Evolutionary conservation across 1,284 basidiomycete species (phyloP), one percentile per base, ranked within the genome.

Genomic region (Ceratorhiza oryzae-sativae): DNA sequence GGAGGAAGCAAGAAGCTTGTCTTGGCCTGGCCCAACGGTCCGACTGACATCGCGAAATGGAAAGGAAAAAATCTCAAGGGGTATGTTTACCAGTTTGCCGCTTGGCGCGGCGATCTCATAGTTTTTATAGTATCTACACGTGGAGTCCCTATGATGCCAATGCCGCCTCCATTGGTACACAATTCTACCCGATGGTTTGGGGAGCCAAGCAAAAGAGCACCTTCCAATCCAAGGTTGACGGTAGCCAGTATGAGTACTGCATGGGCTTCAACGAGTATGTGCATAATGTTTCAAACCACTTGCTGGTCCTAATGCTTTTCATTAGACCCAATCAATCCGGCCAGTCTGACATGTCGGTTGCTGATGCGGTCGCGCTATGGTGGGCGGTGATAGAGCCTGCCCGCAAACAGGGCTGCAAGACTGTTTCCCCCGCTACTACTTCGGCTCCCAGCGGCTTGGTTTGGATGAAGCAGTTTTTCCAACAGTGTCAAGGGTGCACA

Each of bases 221-320:
- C 73, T 75, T 45, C 53, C 45, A 8, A 39, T 36, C 13, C 58
- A 46, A 56, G 75, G 86, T 86, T 53, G 79, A 81, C 23, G 77
- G 82, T 62, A 84, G 86, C 72, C 83, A 87, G 65, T 85, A 87
- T 71, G 81, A 84, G 51, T 79, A 81, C 72, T 85, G 86, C 63
- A 78, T 92, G 46, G 90, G 88, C 73, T 83, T 86, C 80, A 94
- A 93, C 80, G 91, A 92, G 90, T 90, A 76, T 36, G 87, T 82
- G 41, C 67, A 30, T 61, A 1, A 8, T 45, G 36, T 20, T 39
- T 59, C 32, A 10, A 39, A 41, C 1, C 10, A 15, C 27, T 30
- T 20, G 58, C 20, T 18, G 10, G 55, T 39, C 13, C 20, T 58
- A 39, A 58, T 20, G n/a, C 3, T 13, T 45, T 25, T 10, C 23